Evolutionary conservation across 495 filamentous ascomycete species (phyloP).

Genomic region (Daldinia childiae): DNA sequence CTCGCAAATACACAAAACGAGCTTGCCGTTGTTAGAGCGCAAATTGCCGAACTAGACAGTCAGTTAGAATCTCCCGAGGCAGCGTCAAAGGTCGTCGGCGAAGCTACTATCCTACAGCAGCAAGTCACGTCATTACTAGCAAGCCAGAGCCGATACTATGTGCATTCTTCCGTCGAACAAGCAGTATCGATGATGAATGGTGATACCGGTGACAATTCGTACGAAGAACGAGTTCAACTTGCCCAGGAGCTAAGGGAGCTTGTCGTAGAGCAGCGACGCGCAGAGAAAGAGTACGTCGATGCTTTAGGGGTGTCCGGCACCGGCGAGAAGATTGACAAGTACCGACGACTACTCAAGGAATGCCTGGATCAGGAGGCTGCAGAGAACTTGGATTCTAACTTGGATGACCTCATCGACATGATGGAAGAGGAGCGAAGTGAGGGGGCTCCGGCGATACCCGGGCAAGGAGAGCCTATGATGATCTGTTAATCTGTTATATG

Average conservation of each 20-base stretch:
- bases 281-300: conserved; percentile 59
- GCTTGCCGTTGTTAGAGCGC: conserved; percentile 57
- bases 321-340: conserved; percentile 60
- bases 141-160: conserved; percentile 53
- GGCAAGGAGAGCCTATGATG: conserved; percentile 44
- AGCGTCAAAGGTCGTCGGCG: conserved; percentile 51
- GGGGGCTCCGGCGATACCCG: conserved; percentile 21
- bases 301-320: conserved; percentile 56
- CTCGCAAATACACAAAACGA: conserved; percentile 64
- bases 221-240: conserved; percentile 51
- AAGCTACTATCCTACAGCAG: conserved; percentile 47
- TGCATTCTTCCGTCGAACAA: conserved; percentile 50
- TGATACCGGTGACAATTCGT: conserved; percentile 43
- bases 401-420: conserved; percentile 61
- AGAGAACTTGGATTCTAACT: conserved; percentile 56
- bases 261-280: conserved; percentile 50
- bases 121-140: conserved; percentile 53
- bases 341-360: conserved; percentile 55
- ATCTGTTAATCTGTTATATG: conserved; percentile 25
- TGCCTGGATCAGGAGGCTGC: conserved; percentile 59
- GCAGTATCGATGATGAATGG: conserved; percentile 51
- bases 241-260: conserved; percentile 52
- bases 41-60: conserved; percentile 59
- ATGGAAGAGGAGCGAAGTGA: conserved; percentile 59
- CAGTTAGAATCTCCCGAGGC: conserved; percentile 56